Evolutionary conservation across 441 rosid genomes (phyloP), one percentile per base, ranked within the genome.

Genomic region (Pelargonium citronellum): DNA sequence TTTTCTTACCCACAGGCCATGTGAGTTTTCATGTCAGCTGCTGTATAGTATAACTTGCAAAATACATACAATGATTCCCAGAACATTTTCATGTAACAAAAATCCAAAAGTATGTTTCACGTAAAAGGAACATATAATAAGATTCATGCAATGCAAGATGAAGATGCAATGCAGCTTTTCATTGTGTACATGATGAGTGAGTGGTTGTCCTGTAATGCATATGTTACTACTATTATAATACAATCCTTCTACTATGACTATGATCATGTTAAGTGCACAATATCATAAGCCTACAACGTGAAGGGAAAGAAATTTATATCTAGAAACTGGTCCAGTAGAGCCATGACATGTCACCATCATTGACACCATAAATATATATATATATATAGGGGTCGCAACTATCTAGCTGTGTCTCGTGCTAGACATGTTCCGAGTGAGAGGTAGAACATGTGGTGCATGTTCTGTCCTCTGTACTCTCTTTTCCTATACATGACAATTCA

Each of bases 1-100:
- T 44, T 44, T 8, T n/a, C 49, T 44, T 44, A 44, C 49, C 49
- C 1, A n/a, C 11, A 47, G 55, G 55, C 55, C 55, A 47, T 47
- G 55, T 47, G 55, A 47, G 55, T n/a, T 47, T 47, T 47, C 49
- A n/a, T 47, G 55, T 47, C 55, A 47, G n/a, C 55, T 47, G 55
- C 13, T n/a, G n/a, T 47, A 10, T 1, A 47, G 55, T 47, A n/a
- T 47, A 47, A 47, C 55, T 47, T 47, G 55, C 55, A 47, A 47
- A 47, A 12, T 47, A 47, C 55, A 47, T 47, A n/a, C 55, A 47
- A 10, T 47, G 55, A 47, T 47, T 47, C 55, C n/a, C 4, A n/a
- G 13, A 47, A n/a, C 55, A 47, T n/a, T 12, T 47, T 47, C 11
- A n/a, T 1, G 55, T n/a, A 47, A 47, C 55, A 47, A 47, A 47